Evolutionary conservation across 768 basidiomycete genomes (phyloP).

Genomic region (Gautieria morchelliformis): DNA sequence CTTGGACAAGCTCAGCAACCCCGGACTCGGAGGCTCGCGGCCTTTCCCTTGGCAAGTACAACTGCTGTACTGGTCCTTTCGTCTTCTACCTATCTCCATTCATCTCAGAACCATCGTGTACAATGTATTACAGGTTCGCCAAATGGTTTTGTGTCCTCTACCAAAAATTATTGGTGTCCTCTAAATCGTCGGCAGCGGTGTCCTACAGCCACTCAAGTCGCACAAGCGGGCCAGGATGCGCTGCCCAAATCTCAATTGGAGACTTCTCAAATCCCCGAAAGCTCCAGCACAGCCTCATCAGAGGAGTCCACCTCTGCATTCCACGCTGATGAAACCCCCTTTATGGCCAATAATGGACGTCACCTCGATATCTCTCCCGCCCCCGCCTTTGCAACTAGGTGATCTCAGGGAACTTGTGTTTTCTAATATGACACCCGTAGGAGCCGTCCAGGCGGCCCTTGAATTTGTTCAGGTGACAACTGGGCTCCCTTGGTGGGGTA

Average conservation of each 20-base stretch:
- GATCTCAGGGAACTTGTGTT: conserved; percentile 65
- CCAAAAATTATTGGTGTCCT: background rate
- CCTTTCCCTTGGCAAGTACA: background rate
- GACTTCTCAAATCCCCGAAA: background rate
- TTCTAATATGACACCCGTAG: conserved; percentile 50
- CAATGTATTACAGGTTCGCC: too few species aligned
- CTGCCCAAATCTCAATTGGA: background rate
- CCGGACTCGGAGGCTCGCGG: background rate
- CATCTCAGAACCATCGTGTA: too few species aligned
- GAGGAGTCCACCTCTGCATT: background rate
- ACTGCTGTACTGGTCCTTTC: background rate
- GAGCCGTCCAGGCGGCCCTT: conserved; percentile 48
- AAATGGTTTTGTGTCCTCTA: background rate
- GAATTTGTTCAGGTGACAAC: too few species aligned
- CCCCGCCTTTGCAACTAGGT: conserved; percentile 63
- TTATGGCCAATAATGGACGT: too few species aligned
- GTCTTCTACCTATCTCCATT: background rate
- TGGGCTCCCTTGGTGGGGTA: too few species aligned
- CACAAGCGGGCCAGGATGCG: background rate
- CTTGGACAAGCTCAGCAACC: background rate
- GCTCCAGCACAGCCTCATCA: too few species aligned
- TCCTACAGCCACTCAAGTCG: background rate
- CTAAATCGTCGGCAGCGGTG: background rate
- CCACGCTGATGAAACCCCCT: conserved; percentile 17
- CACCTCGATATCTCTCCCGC: too few species aligned